Base-by-base conservation (phyloP, 1,139 yeast species). In the Blastobotrys petasosporus region DNA sequence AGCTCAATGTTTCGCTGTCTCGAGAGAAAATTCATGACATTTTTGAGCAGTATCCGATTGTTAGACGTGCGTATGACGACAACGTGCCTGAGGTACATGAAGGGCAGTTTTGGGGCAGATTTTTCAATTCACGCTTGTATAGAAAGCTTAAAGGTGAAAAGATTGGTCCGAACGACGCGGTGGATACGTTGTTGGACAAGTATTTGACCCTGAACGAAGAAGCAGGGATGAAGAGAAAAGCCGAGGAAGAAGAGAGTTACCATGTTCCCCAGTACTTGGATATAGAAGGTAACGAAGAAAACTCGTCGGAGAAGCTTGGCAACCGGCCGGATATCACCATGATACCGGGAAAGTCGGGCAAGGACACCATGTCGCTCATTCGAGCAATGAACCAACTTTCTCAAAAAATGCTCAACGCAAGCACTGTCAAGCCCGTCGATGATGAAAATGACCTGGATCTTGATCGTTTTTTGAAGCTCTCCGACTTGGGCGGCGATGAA, bases 91-190 rank as follows among this genome's bases (percentile, higher is more conserved):
- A 82, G 52, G 74, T 92, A 51, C 75, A 77, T 43, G 97, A 90
- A 63, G 92, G 94, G 33, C 95, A 85, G 59, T 92, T 92, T 57
- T 92, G 99, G 98, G 85, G 95, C n/a, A 72, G 97, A 51, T 94
- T 92, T 60, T 92, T 92, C 70, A 82, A 86, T 57, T 87, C 97
- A 1, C 82, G 88, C 57, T 68, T 92, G 50, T 92, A 90, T 61
- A 74, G 97, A 56, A 77, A 92, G 58, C 70, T 92, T 37, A 75
- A 96, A 60, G 98, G 99, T 50, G 98, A 92, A 61, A 82, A 81
- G 54, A 76, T 87, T 45, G 79, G 80, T 58, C 67, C 77, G 1
- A 82, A 80, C 55, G 88, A 85, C 54, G 75, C 95, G 51, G 90
- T 94, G 44, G 98, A 92, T 64, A 75, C 82, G 9, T 74, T 88